These are phyloP conservation scores for Ogataea corticis DNA, from an alignment of 805 yeast genomes.

Conservation along the genomic window DNA sequence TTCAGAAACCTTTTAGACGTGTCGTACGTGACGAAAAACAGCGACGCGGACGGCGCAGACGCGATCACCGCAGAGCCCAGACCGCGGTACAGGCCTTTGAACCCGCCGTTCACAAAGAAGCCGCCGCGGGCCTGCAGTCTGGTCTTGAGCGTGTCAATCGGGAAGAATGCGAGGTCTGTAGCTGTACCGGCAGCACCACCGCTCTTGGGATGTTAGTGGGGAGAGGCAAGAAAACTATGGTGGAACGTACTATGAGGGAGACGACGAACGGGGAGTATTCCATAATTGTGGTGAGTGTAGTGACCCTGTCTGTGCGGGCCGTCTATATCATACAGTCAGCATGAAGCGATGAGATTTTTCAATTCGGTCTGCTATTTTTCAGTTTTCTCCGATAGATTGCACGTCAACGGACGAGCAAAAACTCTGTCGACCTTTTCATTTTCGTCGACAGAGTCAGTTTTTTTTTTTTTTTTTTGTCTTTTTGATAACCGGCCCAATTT, in stretches of 20 bases:
- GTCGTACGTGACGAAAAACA: slow-evolving; percentile 85
- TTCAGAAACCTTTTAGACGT: slow-evolving; percentile 49
- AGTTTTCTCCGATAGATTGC: not conserved
- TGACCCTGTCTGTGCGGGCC: not conserved
- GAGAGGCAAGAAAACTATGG: not conserved
- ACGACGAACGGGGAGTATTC: slow-evolving; percentile 12
- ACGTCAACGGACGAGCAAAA: too few species aligned
- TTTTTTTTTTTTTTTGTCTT: too few species aligned
- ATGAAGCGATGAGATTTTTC: too few species aligned
- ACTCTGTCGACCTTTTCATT: not conserved
- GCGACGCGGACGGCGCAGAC: slow-evolving; percentile 85
- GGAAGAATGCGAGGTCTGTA: slow-evolving; percentile 92
- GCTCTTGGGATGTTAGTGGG: slow-evolving; percentile 39
- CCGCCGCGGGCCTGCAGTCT: slow-evolving; percentile 95
- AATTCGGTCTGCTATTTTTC: too few species aligned
- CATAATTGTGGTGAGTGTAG: slow-evolving; percentile 2
- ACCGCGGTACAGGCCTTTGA: slow-evolving; percentile 87
- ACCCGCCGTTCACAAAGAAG: slow-evolving; percentile 89
- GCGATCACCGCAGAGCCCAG: slow-evolving; percentile 92
- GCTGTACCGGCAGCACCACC: slow-evolving; percentile 98
- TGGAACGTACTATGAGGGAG: slow-evolving; percentile 20
- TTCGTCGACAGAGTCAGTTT: too few species aligned
- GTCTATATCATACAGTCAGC: too few species aligned
- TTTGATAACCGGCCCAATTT: too few species aligned
- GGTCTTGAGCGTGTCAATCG: slow-evolving; percentile 93